Evolutionary conservation across 495 filamentous ascomycete species (phyloP), one percentile per base, ranked within the genome.

Genomic region (Trichocladium antarcticum): DNA sequence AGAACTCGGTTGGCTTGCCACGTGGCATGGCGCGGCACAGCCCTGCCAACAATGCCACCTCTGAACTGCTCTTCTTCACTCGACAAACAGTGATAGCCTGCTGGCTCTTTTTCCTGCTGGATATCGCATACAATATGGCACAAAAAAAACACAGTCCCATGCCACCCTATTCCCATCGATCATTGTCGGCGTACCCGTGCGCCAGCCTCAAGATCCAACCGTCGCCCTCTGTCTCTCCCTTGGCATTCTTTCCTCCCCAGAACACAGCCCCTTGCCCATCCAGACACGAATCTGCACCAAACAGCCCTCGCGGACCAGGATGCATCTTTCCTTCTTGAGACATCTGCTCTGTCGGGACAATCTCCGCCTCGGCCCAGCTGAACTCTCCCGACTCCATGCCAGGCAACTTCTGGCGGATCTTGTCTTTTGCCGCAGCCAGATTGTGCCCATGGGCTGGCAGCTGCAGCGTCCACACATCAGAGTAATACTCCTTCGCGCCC

Each of bases 391-490:
- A 68, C 1, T 69, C 60, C 3, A 62, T 53, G 0, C 70, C 67
- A 15, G 49, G 49, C 10, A 77, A 37, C 29, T 61, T 62, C 5
- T 64, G 54, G 10, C 73, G 60, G 12, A 73, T 73, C 15, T 63
- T 56, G 47, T 79, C 75, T 51, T 75, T 78, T 14, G 72, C 64
- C n/a, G 67, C 65, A 6, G 74, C 73, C 0, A 69, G 64, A n/a
- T 61, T 74, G 24, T 64, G 53, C 29, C 59, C 55, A n/a, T 56
- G 54, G 6, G 71, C 64, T 1, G 73, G 74, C 20, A 75, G 53
- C 51, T 77, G 76, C 45, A 76, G 70, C 6, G 71, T 65, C 73
- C 71, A 78, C 15, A 73, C 65, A 44, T 76, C 75, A 42, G 59
- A 64, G 55, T 57, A 67, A 11, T 38, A 58, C n/a, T 42, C 29